phyloP scores from a whole-genome alignment of 2,329 filamentous ascomycete species.

The Alternaria angustiovoidea region DNA sequence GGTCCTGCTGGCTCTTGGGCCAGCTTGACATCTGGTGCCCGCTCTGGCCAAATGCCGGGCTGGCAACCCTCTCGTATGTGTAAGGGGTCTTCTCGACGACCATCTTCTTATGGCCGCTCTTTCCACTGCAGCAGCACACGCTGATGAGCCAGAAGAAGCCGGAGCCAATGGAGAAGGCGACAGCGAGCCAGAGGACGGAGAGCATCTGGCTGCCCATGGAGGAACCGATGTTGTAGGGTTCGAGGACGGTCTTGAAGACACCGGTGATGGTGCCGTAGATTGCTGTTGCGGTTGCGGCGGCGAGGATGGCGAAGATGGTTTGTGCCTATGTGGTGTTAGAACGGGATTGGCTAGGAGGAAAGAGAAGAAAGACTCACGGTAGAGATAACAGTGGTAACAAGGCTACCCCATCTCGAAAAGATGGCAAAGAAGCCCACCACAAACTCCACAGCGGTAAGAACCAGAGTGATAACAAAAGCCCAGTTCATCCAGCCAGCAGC shows the following conservation, averaged over 20 bases:
- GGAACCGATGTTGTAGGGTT: conserved; percentile 75
- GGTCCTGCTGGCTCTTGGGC: conserved; percentile 28
- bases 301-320: conserved; percentile 67
- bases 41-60: conserved; percentile 51
- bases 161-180: conserved; percentile 76
- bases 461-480: conserved; percentile 77
- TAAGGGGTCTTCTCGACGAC: conserved; percentile 68
- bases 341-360: conserved; percentile 38
- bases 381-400: conserved; percentile 81
- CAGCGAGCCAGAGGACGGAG: conserved; percentile 78
- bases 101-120: conserved; percentile 57
- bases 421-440: conserved; percentile 82
- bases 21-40: conserved; percentile 28
- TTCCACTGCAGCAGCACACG: conserved; percentile 88
- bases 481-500: conserved; percentile 85
- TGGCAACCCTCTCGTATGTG: conserved; percentile 65
- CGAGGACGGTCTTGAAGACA: conserved; percentile 70
- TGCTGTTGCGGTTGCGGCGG: conserved; percentile 77
- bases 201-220: conserved; percentile 75
- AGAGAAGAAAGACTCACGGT: conserved; percentile 60
- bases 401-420: conserved; percentile 82
- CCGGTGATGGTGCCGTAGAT: conserved; percentile 75
- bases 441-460: conserved; percentile 74
- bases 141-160: conserved; percentile 91
- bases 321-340: conserved; percentile 50